phyloP scores from a whole-genome alignment of 2,329 filamentous ascomycete species.

The Epicoccum nigrum region DNA sequence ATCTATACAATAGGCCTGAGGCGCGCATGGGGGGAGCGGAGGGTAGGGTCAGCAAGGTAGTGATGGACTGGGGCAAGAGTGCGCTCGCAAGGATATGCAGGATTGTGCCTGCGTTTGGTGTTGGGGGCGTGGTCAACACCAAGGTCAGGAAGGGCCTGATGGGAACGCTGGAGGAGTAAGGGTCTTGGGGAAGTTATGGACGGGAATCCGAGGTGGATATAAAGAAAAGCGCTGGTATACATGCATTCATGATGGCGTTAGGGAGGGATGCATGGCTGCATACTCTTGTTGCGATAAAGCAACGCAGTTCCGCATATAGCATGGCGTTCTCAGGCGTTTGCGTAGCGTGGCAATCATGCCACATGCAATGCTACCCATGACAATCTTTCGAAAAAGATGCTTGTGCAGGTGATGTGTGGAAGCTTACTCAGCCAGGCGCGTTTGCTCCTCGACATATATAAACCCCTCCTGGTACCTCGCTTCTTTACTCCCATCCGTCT shows the following conservation, averaged over 20 bases:
- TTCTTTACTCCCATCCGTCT: no score
- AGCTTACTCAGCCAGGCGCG: not conserved
- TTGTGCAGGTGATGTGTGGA: not conserved
- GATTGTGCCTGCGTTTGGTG: slow-evolving; percentile 86
- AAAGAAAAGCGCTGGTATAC: not conserved
- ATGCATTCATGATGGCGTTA: not conserved
- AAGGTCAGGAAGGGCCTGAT: slow-evolving; percentile 73
- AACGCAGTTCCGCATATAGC: not conserved
- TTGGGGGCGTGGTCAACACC: slow-evolving; percentile 85
- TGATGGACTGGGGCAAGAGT: slow-evolving; percentile 76
- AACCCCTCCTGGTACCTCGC: not conserved
- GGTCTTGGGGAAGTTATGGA: not conserved
- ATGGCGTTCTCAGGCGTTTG: not conserved
- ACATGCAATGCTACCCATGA: not conserved
- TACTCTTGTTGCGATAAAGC: not conserved
- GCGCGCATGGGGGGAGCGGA: slow-evolving; percentile 61
- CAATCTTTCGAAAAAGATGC: no score
- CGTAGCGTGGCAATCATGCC: not conserved
- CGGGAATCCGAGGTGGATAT: no score
- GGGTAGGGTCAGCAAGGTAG: slow-evolving; percentile 67
- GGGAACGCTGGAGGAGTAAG: slow-evolving; percentile 48
- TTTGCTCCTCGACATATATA: not conserved
- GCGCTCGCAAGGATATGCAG: slow-evolving; percentile 77
- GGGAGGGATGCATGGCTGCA: not conserved
- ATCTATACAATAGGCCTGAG: slow-evolving; percentile 77